These are phyloP conservation scores for Rhodotorula sp. DNA, from an alignment of 1,284 basidiomycete species.

Conservation along the genomic window DNA sequence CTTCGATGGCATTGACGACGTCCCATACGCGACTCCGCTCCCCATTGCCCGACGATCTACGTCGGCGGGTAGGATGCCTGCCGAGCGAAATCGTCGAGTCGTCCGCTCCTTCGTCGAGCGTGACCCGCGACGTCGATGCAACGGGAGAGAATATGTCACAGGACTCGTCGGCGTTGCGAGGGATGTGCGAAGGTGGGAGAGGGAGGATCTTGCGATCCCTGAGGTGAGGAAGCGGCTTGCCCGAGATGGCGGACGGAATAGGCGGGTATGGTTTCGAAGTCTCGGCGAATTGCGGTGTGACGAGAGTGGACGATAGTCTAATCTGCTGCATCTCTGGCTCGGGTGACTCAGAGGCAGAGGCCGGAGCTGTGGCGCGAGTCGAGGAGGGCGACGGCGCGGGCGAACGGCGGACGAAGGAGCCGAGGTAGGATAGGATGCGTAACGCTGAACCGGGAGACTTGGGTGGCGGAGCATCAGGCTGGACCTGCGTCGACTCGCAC, in stretches of 20 bases:
- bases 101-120: slow-evolving; percentile 4
- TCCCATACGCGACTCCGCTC: slow-evolving; percentile 22
- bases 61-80: not conserved
- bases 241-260: not conserved
- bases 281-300: slow-evolving; percentile 2
- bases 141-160: not conserved
- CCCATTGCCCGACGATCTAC: not conserved
- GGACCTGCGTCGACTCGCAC: not conserved
- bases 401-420: slow-evolving; percentile 32
- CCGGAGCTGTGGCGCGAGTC: not conserved
- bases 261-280: not conserved
- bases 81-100: not conserved
- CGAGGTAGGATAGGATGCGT: slow-evolving; percentile 32
- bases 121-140: slow-evolving; percentile 5
- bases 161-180: too few species aligned
- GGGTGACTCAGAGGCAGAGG: slow-evolving; percentile 2
- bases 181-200: slow-evolving; percentile 15
- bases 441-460: slow-evolving; percentile 14
- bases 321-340: slow-evolving; percentile 23
- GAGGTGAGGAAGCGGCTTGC: slow-evolving; percentile 16
- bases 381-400: slow-evolving; percentile 18
- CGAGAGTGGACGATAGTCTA: not conserved
- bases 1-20: slow-evolving; percentile 30
- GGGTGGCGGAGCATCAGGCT: not conserved
- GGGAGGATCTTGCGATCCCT: slow-evolving; percentile 23